phyloP scores from a whole-genome alignment of 805 yeast genomes.

The Candida succiphila region DNA sequence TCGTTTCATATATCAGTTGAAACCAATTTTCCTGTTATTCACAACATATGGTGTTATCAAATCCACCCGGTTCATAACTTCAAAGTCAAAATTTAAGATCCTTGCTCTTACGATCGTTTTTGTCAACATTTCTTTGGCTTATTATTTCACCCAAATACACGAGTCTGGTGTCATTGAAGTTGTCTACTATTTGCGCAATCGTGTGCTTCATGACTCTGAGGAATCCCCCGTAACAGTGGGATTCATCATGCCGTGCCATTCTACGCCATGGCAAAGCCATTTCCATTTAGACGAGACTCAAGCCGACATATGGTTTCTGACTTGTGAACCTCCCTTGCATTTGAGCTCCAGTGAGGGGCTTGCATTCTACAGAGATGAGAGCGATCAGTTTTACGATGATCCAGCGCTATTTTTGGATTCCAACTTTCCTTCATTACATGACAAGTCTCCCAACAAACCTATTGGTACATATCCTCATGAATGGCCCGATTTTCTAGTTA shows the following conservation, averaged over 20 bases:
- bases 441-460: not conserved
- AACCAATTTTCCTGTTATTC: constrained; percentile 57
- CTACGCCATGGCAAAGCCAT: constrained; percentile 90
- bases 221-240: constrained; percentile 48
- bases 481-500: constrained; percentile 70
- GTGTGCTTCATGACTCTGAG: constrained; percentile 4
- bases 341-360: constrained; percentile 23
- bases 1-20: constrained; percentile 77
- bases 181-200: constrained; percentile 36
- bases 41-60: constrained; percentile 30
- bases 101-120: constrained; percentile 2
- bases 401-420: constrained; percentile 46
- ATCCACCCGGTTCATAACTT: not conserved
- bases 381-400: constrained; percentile 71
- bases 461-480: constrained; percentile 22
- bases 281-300: constrained; percentile 43
- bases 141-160: constrained; percentile 50
- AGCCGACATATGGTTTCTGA: constrained; percentile 60
- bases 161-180: constrained; percentile 82
- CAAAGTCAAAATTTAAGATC: constrained; percentile 3
- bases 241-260: constrained; percentile 91
- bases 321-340: constrained; percentile 86
- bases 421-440: constrained; percentile 33
- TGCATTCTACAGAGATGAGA: constrained; percentile 64
- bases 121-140: constrained; percentile 8